Evolutionary conservation across 768 basidiomycete genomes (phyloP).

Genomic region (Termitomyces sp.): DNA sequence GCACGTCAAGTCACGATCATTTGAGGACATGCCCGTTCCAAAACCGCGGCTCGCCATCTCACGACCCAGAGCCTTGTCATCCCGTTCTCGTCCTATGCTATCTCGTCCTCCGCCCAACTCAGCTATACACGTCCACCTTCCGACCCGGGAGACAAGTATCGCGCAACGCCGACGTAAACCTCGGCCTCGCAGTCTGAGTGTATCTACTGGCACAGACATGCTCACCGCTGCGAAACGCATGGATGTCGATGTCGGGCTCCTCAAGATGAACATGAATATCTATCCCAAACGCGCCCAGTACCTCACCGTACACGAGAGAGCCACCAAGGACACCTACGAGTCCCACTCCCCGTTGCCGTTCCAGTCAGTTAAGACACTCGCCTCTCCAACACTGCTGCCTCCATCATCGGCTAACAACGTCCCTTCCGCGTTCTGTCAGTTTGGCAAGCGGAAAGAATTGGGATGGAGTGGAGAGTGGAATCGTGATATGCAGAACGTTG

Average conservation of each 20-base stretch:
- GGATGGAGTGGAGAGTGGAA: slow-evolving; percentile 31
- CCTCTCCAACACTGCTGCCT: not conserved
- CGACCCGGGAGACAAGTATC: not conserved
- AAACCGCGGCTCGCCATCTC: slow-evolving; percentile 6
- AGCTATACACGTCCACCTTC: not conserved
- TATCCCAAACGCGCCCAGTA: not conserved
- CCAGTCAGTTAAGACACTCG: not conserved
- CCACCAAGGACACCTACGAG: slow-evolving; percentile 9
- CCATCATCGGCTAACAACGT: too few species aligned
- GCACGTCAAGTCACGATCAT: not conserved
- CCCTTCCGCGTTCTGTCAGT: too few species aligned
- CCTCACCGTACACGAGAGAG: not conserved
- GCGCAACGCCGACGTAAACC: slow-evolving; percentile 12
- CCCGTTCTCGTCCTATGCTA: not conserved
- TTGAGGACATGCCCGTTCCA: not conserved
- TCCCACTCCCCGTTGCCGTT: slow-evolving; percentile 11
- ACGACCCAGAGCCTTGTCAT: slow-evolving; percentile 1
- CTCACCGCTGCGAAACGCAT: not conserved
- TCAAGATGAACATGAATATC: too few species aligned
- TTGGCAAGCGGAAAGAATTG: slow-evolving; percentile 15
- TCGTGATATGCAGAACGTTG: slow-evolving; percentile 21
- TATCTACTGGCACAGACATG: slow-evolving; percentile 10
- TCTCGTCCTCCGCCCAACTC: not conserved
- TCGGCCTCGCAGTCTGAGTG: slow-evolving; percentile 14
- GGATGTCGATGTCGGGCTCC: too few species aligned